phyloP scores from a whole-genome alignment of 768 basidiomycete genomes.

The Terana coerulea region DNA sequence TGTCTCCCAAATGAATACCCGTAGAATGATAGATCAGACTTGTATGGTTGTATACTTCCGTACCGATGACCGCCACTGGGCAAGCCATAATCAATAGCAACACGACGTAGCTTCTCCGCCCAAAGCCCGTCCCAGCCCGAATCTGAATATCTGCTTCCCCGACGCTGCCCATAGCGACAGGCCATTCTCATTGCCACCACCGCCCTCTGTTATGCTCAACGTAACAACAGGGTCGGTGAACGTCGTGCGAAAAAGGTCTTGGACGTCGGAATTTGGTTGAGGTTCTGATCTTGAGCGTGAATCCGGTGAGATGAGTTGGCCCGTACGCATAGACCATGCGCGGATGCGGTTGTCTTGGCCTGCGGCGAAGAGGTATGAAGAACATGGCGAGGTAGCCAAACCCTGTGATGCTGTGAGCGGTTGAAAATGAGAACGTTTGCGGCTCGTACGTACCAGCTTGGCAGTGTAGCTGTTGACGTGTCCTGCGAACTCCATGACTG shows the following conservation, averaged over 20 bases:
- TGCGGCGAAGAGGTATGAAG: slow-evolving; percentile 63
- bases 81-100: too few species aligned
- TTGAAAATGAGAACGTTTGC: background rate
- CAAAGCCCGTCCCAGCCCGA: slow-evolving; percentile 42
- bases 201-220: slow-evolving; percentile 48
- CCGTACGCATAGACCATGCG: slow-evolving; percentile 64
- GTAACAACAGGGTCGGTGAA: slow-evolving; percentile 40
- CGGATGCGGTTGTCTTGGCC: slow-evolving; percentile 64
- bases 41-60: too few species aligned
- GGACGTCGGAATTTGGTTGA: background rate
- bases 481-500: slow-evolving; percentile 46
- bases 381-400: slow-evolving; percentile 49
- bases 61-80: too few species aligned
- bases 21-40: too few species aligned
- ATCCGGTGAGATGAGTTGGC: slow-evolving; percentile 35
- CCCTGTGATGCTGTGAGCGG: slow-evolving; percentile 40
- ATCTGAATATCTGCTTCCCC: slow-evolving; percentile 43
- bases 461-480: slow-evolving; percentile 54
- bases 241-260: slow-evolving; percentile 26
- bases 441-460: slow-evolving; percentile 42
- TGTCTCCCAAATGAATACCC: too few species aligned
- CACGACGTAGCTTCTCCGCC: background rate
- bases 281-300: slow-evolving; percentile 16
- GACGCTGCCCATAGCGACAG: slow-evolving; percentile 52
- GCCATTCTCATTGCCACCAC: slow-evolving; percentile 26